Conservation (phyloP, 2,329 filamentous ascomycete species). For the Endothia cerciana region DNA sequence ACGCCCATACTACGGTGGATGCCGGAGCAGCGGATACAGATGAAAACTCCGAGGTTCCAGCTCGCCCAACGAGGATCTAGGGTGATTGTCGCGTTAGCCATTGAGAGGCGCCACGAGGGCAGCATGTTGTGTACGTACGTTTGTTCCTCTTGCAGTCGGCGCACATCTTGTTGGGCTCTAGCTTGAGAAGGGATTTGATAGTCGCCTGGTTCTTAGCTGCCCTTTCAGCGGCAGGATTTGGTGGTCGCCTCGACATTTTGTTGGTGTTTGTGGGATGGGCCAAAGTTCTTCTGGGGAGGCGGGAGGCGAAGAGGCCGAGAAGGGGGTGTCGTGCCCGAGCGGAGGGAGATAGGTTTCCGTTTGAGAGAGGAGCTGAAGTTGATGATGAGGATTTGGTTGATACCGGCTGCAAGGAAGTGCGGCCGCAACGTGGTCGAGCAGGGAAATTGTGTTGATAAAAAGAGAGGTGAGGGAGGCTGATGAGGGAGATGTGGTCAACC, state of each 20-base stretch:
- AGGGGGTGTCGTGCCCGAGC: not conserved
- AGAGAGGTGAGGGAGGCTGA: constrained; percentile 9
- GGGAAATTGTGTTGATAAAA: not conserved
- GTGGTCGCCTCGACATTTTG: constrained; percentile 76
- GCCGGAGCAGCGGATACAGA: constrained; percentile 97
- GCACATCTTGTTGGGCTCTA: constrained; percentile 95
- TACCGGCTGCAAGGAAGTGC: not conserved
- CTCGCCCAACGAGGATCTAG: constrained; percentile 97
- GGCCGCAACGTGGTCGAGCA: not conserved
- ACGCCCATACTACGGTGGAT: constrained; percentile 99
- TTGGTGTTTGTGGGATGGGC: constrained; percentile 31
- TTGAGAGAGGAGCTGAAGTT: not conserved
- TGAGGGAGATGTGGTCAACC: constrained; percentile 14
- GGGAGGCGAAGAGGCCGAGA: not conserved
- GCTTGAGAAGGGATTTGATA: constrained; percentile 91
- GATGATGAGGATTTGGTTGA: not conserved
- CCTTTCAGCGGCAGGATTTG: constrained; percentile 80
- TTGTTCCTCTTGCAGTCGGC: constrained; percentile 99
- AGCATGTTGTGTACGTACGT: constrained; percentile 59
- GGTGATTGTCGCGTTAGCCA: constrained; percentile 13
- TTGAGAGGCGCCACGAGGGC: not conserved
- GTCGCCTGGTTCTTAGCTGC: constrained; percentile 92
- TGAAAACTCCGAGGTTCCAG: constrained; percentile 96
- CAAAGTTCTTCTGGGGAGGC: not conserved
- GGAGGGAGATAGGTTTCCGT: not conserved